phyloP scores from a whole-genome alignment of 73 alveolate genomes.

The Tetrahymena thermophila region DNA sequence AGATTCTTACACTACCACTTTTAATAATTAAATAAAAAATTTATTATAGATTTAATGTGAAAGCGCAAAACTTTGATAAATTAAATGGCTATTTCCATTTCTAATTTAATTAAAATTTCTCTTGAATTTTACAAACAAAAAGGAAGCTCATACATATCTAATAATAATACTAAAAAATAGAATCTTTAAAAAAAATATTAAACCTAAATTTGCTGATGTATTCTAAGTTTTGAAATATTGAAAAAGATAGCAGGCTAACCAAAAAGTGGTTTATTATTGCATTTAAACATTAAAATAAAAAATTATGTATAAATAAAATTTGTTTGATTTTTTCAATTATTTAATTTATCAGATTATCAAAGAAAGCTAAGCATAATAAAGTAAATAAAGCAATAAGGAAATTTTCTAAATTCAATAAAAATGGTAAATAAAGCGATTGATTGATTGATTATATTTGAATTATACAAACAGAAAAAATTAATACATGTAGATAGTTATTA shows the following conservation, averaged over 20 bases:
- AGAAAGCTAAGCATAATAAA: background rate
- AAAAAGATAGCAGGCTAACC: background rate
- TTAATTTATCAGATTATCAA: background rate
- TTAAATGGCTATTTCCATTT: background rate
- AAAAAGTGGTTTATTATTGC: background rate
- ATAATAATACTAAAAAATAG: background rate
- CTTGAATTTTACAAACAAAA: background rate
- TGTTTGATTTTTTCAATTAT: background rate
- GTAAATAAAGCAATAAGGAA: background rate
- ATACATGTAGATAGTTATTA: background rate
- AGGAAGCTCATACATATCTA: background rate
- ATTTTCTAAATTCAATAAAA: background rate
- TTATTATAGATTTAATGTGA: background rate
- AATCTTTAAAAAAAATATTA: background rate
- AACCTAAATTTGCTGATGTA: background rate
- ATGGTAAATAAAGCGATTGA: background rate
- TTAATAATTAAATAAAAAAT: no score
- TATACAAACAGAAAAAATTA: background rate
- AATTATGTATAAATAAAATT: background rate
- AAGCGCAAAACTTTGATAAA: background rate
- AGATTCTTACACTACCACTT: no score
- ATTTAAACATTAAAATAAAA: background rate
- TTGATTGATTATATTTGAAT: background rate
- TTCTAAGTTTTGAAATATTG: background rate
- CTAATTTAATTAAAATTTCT: background rate